Evolutionary conservation across 768 basidiomycete genomes (phyloP).

Genomic region (Cystofilobasidium capitatum): DNA sequence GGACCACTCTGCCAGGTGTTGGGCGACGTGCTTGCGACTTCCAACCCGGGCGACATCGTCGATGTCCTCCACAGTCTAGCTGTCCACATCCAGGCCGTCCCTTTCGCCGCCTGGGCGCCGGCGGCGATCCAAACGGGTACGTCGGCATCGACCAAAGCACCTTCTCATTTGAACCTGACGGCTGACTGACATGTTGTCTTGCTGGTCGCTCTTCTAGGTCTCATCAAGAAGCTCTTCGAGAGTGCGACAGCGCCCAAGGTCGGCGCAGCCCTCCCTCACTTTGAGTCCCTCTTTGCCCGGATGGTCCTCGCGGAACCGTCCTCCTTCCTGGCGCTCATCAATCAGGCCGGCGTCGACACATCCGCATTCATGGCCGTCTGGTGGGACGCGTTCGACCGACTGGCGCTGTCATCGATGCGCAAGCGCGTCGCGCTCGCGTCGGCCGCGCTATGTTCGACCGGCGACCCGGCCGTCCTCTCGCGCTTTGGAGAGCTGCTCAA

Average conservation of each 20-base stretch:
- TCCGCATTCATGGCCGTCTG: constrained; percentile 18
- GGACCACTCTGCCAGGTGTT: constrained; percentile 9
- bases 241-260: constrained; percentile 5
- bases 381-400: constrained; percentile 25
- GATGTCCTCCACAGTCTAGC: constrained; percentile 11
- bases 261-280: constrained; percentile 22
- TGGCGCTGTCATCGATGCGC: constrained; percentile 16
- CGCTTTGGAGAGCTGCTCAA: constrained; percentile 27
- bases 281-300: constrained; percentile 8
- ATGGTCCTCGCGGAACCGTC: constrained; percentile 16
- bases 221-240: constrained; percentile 9
- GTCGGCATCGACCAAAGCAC: neutral
- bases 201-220: neutral
- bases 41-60: constrained; percentile 7
- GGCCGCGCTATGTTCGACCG: constrained; percentile 22
- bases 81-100: constrained; percentile 13
- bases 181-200: too few species aligned
- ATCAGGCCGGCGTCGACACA: neutral
- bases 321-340: constrained; percentile 17
- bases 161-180: too few species aligned
- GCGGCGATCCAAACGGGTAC: neutral
- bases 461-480: constrained; percentile 10
- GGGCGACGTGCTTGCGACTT: constrained; percentile 8
- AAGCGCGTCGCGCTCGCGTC: constrained; percentile 26
- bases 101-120: constrained; percentile 8